Evolutionary conservation across 1,139 yeast genomes (phyloP).

Genomic region (Lodderomyces orthopsilosis): DNA sequence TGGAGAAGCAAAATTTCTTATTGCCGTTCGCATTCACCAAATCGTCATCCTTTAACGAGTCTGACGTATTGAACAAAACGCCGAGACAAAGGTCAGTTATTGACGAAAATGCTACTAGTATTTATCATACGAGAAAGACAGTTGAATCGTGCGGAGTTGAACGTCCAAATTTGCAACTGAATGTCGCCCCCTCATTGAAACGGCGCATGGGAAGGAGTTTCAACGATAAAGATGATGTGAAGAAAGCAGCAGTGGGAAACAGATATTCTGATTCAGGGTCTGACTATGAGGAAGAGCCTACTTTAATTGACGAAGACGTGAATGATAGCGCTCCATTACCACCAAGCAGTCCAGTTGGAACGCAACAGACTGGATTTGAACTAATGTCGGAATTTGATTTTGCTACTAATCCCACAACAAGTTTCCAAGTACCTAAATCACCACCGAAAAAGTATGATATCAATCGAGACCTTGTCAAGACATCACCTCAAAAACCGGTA

Average conservation of each 20-base stretch:
- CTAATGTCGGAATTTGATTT: slow-evolving; percentile 28
- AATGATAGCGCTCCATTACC: slow-evolving; percentile 16
- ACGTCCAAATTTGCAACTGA: slow-evolving; percentile 6
- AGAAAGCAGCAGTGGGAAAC: slow-evolving; percentile 28
- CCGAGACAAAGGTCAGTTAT: slow-evolving; percentile 34
- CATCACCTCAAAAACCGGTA: slow-evolving; percentile 12
- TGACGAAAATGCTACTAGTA: slow-evolving; percentile 40
- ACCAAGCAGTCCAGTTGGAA: slow-evolving; percentile 31
- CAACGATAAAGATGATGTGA: slow-evolving; percentile 44
- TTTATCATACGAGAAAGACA: slow-evolving; percentile 32
- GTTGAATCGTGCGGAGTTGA: slow-evolving; percentile 5
- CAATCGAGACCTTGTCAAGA: slow-evolving; percentile 2
- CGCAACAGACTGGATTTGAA: slow-evolving; percentile 11
- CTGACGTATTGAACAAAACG: slow-evolving; percentile 30
- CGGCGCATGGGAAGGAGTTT: slow-evolving; percentile 48
- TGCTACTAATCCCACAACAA: slow-evolving; percentile 19
- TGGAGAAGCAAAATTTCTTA: slow-evolving; percentile 40
- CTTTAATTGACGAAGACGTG: slow-evolving; percentile 20
- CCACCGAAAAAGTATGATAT: slow-evolving; percentile 16
- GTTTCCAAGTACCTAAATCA: slow-evolving; percentile 27
- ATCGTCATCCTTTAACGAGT: slow-evolving; percentile 25
- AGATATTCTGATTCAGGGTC: slow-evolving; percentile 3
- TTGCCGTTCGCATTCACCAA: slow-evolving; percentile 44
- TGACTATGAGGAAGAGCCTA: slow-evolving; percentile 12
- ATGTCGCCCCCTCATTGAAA: slow-evolving; percentile 36